These are phyloP conservation scores for Penicillium chermesinum DNA, from an alignment of 495 filamentous ascomycete species.

Conservation along the genomic window DNA sequence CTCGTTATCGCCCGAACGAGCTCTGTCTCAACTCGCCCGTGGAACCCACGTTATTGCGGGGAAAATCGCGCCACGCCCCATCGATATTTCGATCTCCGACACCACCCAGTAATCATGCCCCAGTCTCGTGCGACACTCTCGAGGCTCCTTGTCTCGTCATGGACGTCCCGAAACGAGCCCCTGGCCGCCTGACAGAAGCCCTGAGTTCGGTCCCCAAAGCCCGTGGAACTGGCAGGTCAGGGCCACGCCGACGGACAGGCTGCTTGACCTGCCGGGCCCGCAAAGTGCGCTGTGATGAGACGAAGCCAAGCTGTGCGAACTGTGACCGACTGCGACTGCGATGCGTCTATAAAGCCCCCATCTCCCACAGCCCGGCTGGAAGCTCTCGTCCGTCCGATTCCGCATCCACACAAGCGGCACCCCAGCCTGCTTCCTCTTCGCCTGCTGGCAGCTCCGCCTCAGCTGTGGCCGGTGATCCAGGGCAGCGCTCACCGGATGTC, in stretches of 20 bases:
- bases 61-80: conserved; percentile 11
- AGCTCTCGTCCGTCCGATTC: conserved; percentile 7
- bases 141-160: conserved; percentile 13
- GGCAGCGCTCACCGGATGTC: conserved; percentile 18
- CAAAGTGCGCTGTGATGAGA: conserved; percentile 44
- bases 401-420: conserved; percentile 4
- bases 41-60: conserved; percentile 22
- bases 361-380: conserved; percentile 7
- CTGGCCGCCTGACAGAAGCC: not conserved
- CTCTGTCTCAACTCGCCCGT: conserved; percentile 14
- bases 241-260: conserved; percentile 39
- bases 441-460: conserved; percentile 9
- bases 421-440: conserved; percentile 12
- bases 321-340: conserved; percentile 34
- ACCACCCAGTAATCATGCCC: not conserved
- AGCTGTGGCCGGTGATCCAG: conserved; percentile 2
- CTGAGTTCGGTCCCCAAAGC: conserved; percentile 28
- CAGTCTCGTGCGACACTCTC: not conserved
- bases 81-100: not conserved
- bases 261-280: conserved; percentile 43
- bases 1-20: conserved; percentile 21
- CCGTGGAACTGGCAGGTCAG: conserved; percentile 35
- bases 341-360: conserved; percentile 30
- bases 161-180: conserved; percentile 13
- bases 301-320: conserved; percentile 36